Evolutionary conservation across 2,329 filamentous ascomycete genomes (phyloP), one percentile per base, ranked within the genome.

Genomic region (Ophiobolus disseminans): DNA sequence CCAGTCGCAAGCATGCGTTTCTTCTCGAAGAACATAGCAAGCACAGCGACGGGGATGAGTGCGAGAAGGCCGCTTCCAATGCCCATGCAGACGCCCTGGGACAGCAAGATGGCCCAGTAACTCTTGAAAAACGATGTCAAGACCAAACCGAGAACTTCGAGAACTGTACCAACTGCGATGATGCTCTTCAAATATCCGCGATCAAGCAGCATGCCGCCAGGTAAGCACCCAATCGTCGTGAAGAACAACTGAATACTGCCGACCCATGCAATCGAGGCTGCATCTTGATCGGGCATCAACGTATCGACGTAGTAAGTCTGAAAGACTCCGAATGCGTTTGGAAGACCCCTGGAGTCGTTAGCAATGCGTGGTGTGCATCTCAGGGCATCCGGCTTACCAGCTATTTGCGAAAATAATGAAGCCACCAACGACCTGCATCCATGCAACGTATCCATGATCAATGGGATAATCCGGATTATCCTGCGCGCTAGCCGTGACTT

Each of bases 391-490:
- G 26, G 32, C 45, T 23, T 23, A 50, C 73, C 73, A 76, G 21
- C 69, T 68, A 44, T 75, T 76, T 43, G 73, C 73, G 59, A 76
- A 76, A 5, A 77, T 44, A 32, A 75, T 73, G 58, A 76, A 77
- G 20, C 63, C 60, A n/a, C 70, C 72, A 10, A 75, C 38, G 2
- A 77, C 75, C 50, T 77, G 75, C 23, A 77, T 56, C 75, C 75
- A 78, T 13, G 75, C 74, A 31, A 53, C 62, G 11, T 68, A 52
- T 1, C 75, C 75, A 43, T 49, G 50, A 63, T 61, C 58, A 31
- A 70, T 22, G 2, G 48, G 48, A 19, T 57, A 57, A 25, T 52
- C 48, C 9, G 43, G 20, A 25, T 55, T 39, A 9, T 51, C 44
- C 30, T 52, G 52, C 20, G 49, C 45, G 21, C 36, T 48, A 9